These are phyloP conservation scores for Arthrobotrys sphaeroides DNA, from an alignment of 2,329 filamentous ascomycete species.

Conservation along the genomic window DNA sequence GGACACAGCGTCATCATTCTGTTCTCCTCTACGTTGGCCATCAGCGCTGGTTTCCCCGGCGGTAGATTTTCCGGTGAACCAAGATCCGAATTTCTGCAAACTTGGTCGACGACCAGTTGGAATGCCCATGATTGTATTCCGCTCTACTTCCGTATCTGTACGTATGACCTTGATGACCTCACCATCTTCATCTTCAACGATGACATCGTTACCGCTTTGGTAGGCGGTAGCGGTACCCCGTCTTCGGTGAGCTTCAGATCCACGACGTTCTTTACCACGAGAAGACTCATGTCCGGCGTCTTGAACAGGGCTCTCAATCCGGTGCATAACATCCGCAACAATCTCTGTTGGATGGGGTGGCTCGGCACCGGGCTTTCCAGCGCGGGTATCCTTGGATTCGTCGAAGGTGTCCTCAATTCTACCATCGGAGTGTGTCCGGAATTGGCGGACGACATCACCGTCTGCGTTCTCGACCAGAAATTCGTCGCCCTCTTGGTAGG, in stretches of 20 bases:
- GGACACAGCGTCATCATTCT: conserved; percentile 45
- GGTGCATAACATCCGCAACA: conserved; percentile 23
- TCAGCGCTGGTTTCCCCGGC: conserved; percentile 54
- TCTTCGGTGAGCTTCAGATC: conserved; percentile 63
- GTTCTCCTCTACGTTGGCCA: conserved; percentile 55
- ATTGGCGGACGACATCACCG: conserved; percentile 57
- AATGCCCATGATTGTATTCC: conserved; percentile 41
- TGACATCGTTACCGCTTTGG: conserved; percentile 87
- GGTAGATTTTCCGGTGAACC: conserved; percentile 52
- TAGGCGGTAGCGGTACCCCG: conserved; percentile 77
- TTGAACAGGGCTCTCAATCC: conserved; percentile 52
- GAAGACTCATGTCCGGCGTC: background rate
- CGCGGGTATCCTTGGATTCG: conserved; percentile 48
- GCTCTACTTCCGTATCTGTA: conserved; percentile 56
- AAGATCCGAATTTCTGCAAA: conserved; percentile 51
- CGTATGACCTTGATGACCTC: conserved; percentile 75
- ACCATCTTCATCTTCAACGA: conserved; percentile 85
- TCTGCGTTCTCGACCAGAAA: conserved; percentile 56
- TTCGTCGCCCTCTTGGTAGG: conserved; percentile 57
- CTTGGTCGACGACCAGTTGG: conserved; percentile 36
- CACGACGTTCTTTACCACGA: conserved; percentile 29
- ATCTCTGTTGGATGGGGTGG: conserved; percentile 23
- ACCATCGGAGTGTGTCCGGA: conserved; percentile 47
- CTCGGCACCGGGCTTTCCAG: conserved; percentile 19
- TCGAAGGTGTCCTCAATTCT: conserved; percentile 48